phyloP scores from a whole-genome alignment of 495 filamentous ascomycete species.

The Aspergillus affinis region DNA sequence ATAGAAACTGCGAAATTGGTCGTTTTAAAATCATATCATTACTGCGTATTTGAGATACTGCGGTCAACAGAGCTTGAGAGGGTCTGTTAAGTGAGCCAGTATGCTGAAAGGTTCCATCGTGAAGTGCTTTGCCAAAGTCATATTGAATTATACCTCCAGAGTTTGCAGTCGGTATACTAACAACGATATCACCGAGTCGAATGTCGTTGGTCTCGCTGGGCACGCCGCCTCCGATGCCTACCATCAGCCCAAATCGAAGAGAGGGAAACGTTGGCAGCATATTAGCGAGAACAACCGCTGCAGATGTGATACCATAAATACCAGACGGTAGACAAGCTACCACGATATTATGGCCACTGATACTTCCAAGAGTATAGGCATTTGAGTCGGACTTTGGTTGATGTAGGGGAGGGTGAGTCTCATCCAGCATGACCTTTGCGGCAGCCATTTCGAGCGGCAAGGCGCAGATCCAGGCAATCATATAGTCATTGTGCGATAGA shows the following conservation, averaged over 20 bases:
- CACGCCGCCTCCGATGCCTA: slow-evolving; percentile 5
- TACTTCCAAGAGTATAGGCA: slow-evolving; percentile 7
- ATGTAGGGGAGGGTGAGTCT: not conserved
- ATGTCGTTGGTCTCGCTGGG: slow-evolving; percentile 4
- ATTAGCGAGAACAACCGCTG: not conserved
- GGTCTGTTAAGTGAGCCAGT: slow-evolving; percentile 5
- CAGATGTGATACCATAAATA: slow-evolving; percentile 1
- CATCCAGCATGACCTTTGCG: slow-evolving; percentile 6
- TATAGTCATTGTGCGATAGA: not conserved
- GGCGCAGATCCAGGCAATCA: not conserved
- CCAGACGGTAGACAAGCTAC: not conserved
- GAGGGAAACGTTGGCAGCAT: not conserved
- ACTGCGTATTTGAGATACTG: slow-evolving; percentile 3
- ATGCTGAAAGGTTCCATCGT: slow-evolving; percentile 1
- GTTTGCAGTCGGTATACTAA: too few relatives aligned
- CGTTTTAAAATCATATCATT: not conserved
- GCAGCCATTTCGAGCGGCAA: not conserved
- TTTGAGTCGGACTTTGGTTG: slow-evolving; percentile 2
- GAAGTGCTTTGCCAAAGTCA: slow-evolving; percentile 2
- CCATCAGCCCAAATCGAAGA: slow-evolving; percentile 2
- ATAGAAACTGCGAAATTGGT: not conserved
- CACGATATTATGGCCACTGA: slow-evolving; percentile 5
- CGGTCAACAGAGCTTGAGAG: not conserved
- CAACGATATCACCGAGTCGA: not conserved
- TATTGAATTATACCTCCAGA: too few relatives aligned